These are phyloP conservation scores for Nosema bombycis DNA, from an alignment of 371 early-diverging fungal genomes.

Conservation along the genomic window DNA sequence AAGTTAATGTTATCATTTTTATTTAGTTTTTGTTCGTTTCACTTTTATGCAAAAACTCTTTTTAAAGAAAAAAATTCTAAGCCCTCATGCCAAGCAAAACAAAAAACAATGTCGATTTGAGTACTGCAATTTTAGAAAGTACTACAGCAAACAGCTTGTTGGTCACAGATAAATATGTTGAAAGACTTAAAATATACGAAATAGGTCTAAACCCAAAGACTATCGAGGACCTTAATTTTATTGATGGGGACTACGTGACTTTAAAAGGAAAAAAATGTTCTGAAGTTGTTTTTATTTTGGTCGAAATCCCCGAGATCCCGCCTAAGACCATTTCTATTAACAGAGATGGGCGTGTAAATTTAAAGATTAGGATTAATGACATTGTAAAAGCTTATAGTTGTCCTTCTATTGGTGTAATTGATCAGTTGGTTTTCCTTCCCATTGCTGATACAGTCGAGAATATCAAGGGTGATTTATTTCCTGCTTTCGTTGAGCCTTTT, in stretches of 20 bases:
- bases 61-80: constrained; percentile 11
- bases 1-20: neutral
- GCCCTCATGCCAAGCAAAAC: constrained; percentile 19
- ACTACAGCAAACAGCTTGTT: constrained; percentile 52
- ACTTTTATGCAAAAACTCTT: neutral
- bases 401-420: constrained; percentile 80
- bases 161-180: constrained; percentile 37
- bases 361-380: constrained; percentile 91
- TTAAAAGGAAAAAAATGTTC: constrained; percentile 94
- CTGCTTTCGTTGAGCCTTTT: constrained; percentile 89
- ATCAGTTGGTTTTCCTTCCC: constrained; percentile 85
- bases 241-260: constrained; percentile 67
- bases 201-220: constrained; percentile 53
- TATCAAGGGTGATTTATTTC: constrained; percentile 87
- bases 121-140: constrained; percentile 64
- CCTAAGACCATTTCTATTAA: constrained; percentile 82
- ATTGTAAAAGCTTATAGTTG: constrained; percentile 86
- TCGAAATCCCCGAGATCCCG: constrained; percentile 80
- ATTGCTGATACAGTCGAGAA: constrained; percentile 95
- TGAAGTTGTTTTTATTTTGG: constrained; percentile 84
- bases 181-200: constrained; percentile 42
- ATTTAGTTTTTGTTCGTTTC: neutral
- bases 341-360: constrained; percentile 76
- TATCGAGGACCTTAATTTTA: constrained; percentile 55
- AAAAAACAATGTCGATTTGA: constrained; percentile 38